Base-by-base conservation (phyloP, 208 protist genomes). In the Leishmania tropica region DNA sequence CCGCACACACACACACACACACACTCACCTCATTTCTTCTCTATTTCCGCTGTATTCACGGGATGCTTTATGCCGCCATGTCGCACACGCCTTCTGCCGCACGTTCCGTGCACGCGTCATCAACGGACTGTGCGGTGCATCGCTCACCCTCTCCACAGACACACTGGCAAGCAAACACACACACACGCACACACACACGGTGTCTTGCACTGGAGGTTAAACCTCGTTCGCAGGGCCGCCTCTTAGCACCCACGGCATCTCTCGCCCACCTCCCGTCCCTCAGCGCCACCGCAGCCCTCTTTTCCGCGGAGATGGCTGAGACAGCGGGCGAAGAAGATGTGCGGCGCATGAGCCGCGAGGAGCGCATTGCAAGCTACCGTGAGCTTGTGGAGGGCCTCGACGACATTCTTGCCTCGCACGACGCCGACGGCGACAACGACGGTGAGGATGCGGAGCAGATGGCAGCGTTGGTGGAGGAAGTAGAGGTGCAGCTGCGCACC, bases 391-490 rank as follows among this genome's bases (percentile, higher is more conserved):
- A 85, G 11, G 81, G 81, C 15, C 81, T 85, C 10, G 81, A 85
- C 8, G 51, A 79, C 70, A 85, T 85, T 19, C 58, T 85, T 19
- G 68, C 76, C 24, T 71, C 76, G 15, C 40, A 54, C 60, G 81
- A 84, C 45, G 76, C 84, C 42, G 71, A 80, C n/a, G 75, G 54
- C 28, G 78, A 67, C 48, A 60, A 40, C 37, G 79, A 83, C 15
- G 78, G 53, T 17, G 87, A 90, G 35, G 85, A 83, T 37, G 80
- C 87, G n/a, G 81, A 80, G 79, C 85, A 93, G 76, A 80, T 89
- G 17, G 84, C 89, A 48, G 84, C 71, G 17, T 64, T 94, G n/a
- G 78, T 94, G 31, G 80, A 87, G 24, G 92, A 95, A 54, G 87
- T 87, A 15, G 85, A 88, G 75, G 75, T 73, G 28, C 84, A 92